Conservation (phyloP, 1,139 yeast species). For the Zygoascus sp. region DNA sequence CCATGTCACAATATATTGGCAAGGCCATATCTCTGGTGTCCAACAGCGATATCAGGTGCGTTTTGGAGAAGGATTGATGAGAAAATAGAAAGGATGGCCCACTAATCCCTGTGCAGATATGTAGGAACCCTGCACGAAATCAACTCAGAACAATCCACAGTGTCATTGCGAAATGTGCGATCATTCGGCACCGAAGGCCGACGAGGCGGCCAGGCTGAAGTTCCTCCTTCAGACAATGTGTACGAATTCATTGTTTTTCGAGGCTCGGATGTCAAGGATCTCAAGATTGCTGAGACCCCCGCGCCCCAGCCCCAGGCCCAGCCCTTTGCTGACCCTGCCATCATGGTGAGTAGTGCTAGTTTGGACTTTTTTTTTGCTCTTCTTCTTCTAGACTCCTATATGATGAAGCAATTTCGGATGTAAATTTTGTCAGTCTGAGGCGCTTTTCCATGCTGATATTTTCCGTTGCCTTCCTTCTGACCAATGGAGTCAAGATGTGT, state of each 20-base stretch:
- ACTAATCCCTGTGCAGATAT: constrained; percentile 44
- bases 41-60: constrained; percentile 68
- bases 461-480: constrained; percentile 46
- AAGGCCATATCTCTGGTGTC: constrained; percentile 87
- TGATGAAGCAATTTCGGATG: constrained; percentile 36
- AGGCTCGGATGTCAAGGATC: constrained; percentile 89
- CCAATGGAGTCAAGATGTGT: too few species aligned
- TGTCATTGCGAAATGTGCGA: constrained; percentile 75
- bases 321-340: constrained; percentile 33
- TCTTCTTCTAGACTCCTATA: too few species aligned
- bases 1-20: constrained; percentile 86
- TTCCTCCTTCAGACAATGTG: constrained; percentile 66
- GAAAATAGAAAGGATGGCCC: not conserved
- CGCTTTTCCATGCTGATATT: constrained; percentile 36
- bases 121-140: constrained; percentile 84
- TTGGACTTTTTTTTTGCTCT: too few species aligned
- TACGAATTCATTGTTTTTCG: constrained; percentile 81
- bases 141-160: constrained; percentile 88
- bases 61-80: constrained; percentile 9
- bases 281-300: constrained; percentile 72
- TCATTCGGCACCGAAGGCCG: constrained; percentile 94
- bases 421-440: constrained; percentile 27
- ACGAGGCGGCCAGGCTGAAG: constrained; percentile 64
- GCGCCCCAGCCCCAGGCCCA: constrained; percentile 30
- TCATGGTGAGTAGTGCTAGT: constrained; percentile 32